Evolutionary conservation across 1,284 basidiomycete species (phyloP).

Genomic region (Pseudozyma sp.): DNA sequence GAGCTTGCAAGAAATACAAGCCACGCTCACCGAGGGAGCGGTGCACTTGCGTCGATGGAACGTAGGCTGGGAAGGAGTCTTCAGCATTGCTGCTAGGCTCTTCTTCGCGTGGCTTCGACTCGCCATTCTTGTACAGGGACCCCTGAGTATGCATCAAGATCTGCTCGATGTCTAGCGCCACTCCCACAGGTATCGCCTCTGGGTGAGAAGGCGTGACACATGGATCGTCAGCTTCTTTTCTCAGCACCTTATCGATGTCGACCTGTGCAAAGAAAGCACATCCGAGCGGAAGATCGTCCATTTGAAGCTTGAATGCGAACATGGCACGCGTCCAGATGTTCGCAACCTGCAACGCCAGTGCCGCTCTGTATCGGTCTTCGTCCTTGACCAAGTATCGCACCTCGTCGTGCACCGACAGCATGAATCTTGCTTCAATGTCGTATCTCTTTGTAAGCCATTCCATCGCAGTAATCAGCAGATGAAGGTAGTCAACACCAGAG

Average conservation of each 20-base stretch:
- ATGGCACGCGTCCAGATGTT: slow-evolving; percentile 94
- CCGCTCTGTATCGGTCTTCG: slow-evolving; percentile 85
- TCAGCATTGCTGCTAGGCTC: background rate
- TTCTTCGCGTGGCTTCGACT: background rate
- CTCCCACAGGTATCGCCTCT: slow-evolving; percentile 82
- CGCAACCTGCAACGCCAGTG: slow-evolving; percentile 93
- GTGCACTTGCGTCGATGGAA: slow-evolving; percentile 55
- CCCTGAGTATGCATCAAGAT: slow-evolving; percentile 73
- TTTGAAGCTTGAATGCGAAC: slow-evolving; percentile 91
- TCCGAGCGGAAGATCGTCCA: slow-evolving; percentile 92
- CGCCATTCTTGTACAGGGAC: slow-evolving; percentile 48
- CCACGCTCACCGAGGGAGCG: slow-evolving; percentile 61
- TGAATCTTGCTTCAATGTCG: slow-evolving; percentile 88
- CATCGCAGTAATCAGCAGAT: slow-evolving; percentile 95
- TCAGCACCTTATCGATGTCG: slow-evolving; percentile 88
- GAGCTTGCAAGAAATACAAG: slow-evolving; percentile 64
- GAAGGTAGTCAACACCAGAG: slow-evolving; percentile 97
- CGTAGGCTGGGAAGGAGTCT: slow-evolving; percentile 44
- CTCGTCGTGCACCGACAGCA: slow-evolving; percentile 98
- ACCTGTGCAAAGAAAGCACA: slow-evolving; percentile 95
- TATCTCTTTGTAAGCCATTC: slow-evolving; percentile 85
- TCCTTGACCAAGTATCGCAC: slow-evolving; percentile 91
- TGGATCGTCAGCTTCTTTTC: slow-evolving; percentile 96
- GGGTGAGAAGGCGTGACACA: slow-evolving; percentile 96
- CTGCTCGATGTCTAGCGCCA: slow-evolving; percentile 81